Evolutionary conservation across 208 protist species (phyloP).

Genomic region (Leishmania major): DNA sequence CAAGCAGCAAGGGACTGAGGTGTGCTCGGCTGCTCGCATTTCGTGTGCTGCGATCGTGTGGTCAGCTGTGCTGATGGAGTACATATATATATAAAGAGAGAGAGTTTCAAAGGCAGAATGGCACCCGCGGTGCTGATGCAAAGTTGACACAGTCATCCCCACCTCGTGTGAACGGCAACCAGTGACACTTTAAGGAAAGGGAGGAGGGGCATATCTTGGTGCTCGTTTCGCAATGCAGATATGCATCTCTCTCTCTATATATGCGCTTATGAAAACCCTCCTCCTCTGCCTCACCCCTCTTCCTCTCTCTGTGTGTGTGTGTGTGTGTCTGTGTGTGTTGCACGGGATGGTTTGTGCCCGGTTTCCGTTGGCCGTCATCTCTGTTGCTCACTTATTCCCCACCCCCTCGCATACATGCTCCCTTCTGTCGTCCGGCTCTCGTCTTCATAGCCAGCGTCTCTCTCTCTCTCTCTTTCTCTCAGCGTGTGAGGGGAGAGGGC

Average conservation of each 20-base stretch:
- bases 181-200: neutral
- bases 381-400: neutral
- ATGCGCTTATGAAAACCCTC: neutral
- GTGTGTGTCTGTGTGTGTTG: neutral
- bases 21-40: neutral
- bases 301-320: neutral
- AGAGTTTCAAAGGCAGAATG: neutral
- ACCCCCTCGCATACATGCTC: neutral
- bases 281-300: neutral
- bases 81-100: no score
- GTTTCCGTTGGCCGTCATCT: neutral
- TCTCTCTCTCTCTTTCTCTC: neutral
- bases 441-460: neutral
- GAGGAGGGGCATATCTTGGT: neutral
- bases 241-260: neutral
- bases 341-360: neutral
- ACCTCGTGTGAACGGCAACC: neutral
- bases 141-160: neutral
- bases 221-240: neutral
- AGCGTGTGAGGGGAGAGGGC: neutral
- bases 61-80: no score
- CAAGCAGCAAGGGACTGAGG: neutral
- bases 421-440: neutral
- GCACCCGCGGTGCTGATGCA: neutral
- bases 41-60: neutral